Base-by-base conservation (phyloP, 2,329 filamentous ascomycete genomes). In the Nothophoma quercina region DNA sequence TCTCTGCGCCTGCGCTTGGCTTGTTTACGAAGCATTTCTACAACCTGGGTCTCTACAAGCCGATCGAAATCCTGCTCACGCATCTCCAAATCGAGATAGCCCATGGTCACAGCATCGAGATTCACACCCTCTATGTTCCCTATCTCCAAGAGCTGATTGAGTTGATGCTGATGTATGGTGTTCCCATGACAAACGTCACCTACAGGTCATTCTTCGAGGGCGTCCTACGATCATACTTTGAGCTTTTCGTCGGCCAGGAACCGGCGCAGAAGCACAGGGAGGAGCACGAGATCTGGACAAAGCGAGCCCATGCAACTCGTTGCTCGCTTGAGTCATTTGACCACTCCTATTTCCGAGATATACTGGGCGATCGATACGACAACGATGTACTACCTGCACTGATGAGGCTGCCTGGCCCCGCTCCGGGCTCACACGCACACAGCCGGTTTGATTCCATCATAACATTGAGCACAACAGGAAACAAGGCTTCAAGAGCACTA, bases 141-240 rank as follows among this genome's bases (percentile, higher is more conserved):
- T 47, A 28, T 12, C 15, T 52, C 10, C 50, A 52, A 19, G 30
- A 52, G 8, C 21, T 52, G 12, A 46, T 52, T 28, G 36, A 38
- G 2, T 22, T 52, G 2, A 52, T 47, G 50, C 32, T 52, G 5
- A 33, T 52, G 10, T 52, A 47, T n/a, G 50, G 50, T 2, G 43
- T 52, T 18, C 50, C 50, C 2, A 28, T 42, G 25, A 38, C 21
- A n/a, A 36, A 38, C 4, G 26, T 2, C 12, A 33, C 28, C 15
- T 52, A 52, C 26, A 28, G 35, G 5, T 4, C 19, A 0, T 52
- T 47, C 21, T 52, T 52, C 4, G 43, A 47, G 18, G 16, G 25
- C 13, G 32, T 42, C 38, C 32, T 52, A 13, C 30, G 35, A 15
- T 35, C 47, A 16, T 52, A 52, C 15, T 18, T 52, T 7, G n/a